Conservation (phyloP, 1,139 yeast genomes). For the Scheffersomyces cryptocercus region DNA sequence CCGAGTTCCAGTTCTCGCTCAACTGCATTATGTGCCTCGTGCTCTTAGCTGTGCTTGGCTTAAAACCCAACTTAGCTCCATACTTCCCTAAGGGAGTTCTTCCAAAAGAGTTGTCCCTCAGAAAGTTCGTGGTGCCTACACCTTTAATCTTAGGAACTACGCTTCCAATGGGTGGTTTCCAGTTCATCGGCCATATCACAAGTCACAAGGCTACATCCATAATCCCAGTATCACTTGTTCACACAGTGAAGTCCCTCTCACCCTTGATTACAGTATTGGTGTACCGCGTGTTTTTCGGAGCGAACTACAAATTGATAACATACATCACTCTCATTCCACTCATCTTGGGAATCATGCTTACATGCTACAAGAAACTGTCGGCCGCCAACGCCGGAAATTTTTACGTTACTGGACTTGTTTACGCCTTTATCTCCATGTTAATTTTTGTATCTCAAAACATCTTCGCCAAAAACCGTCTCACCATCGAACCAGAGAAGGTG, state of each 20-base stretch:
- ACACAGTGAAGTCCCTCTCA: slow-evolving; percentile 86
- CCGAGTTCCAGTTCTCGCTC: slow-evolving; percentile 79
- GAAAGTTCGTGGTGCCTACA: slow-evolving; percentile 52
- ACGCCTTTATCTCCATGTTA: slow-evolving; percentile 78
- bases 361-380: slow-evolving; percentile 56
- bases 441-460: slow-evolving; percentile 91
- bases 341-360: slow-evolving; percentile 79
- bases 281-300: slow-evolving; percentile 61
- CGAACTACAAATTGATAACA: slow-evolving; percentile 61
- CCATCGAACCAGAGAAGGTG: slow-evolving; percentile 31
- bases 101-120: slow-evolving; percentile 34
- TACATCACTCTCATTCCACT: slow-evolving; percentile 77
- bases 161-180: slow-evolving; percentile 91
- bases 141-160: slow-evolving; percentile 61
- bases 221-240: slow-evolving; percentile 89
- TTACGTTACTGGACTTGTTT: slow-evolving; percentile 63
- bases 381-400: slow-evolving; percentile 20
- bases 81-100: slow-evolving; percentile 61
- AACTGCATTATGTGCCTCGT: slow-evolving; percentile 56
- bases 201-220: slow-evolving; percentile 86
- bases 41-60: slow-evolving; percentile 8
- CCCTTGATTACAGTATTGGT: slow-evolving; percentile 87
- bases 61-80: slow-evolving; percentile 2
- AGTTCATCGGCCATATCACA: slow-evolving; percentile 85
- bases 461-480: slow-evolving; percentile 80